Conservation (phyloP, 768 basidiomycete species). For the Hydnomerulius pinastri region DNA sequence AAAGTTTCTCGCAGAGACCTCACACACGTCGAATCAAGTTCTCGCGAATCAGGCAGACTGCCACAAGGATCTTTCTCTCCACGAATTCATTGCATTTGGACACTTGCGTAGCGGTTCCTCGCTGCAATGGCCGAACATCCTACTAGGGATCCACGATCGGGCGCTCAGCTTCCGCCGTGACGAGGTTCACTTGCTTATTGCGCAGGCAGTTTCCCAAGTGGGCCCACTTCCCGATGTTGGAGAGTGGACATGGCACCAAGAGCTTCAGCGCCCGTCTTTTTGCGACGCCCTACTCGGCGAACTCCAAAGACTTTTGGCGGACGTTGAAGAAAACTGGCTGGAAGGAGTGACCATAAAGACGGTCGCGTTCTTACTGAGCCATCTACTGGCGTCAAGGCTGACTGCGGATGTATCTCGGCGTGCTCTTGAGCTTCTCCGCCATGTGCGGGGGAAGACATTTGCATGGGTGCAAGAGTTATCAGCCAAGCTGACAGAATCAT, state of each 20-base stretch:
- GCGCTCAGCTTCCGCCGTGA: conserved; percentile 39
- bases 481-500: conserved; percentile 16
- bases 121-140: conserved; percentile 54
- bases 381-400: conserved; percentile 35
- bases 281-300: conserved; percentile 38
- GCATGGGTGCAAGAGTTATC: conserved; percentile 40
- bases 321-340: conserved; percentile 45
- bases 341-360: conserved; percentile 34
- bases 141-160: conserved; percentile 44
- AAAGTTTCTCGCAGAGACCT: conserved; percentile 36
- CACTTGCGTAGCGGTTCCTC: conserved; percentile 44
- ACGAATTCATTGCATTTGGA: conserved; percentile 49
- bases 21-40: conserved; percentile 45
- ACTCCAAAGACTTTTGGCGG: conserved; percentile 35
- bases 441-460: conserved; percentile 32
- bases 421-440: conserved; percentile 30
- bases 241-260: conserved; percentile 41
- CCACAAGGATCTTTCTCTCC: conserved; percentile 39
- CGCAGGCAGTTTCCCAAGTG: conserved; percentile 47
- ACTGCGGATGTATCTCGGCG: conserved; percentile 11
- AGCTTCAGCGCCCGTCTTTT: conserved; percentile 36
- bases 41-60: conserved; percentile 45
- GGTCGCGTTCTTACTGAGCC: conserved; percentile 35
- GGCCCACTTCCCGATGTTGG: conserved; percentile 28
- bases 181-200: conserved; percentile 44